phyloP scores from a whole-genome alignment of 176 grass and related monocot species.

The Carex scoparia region DNA sequence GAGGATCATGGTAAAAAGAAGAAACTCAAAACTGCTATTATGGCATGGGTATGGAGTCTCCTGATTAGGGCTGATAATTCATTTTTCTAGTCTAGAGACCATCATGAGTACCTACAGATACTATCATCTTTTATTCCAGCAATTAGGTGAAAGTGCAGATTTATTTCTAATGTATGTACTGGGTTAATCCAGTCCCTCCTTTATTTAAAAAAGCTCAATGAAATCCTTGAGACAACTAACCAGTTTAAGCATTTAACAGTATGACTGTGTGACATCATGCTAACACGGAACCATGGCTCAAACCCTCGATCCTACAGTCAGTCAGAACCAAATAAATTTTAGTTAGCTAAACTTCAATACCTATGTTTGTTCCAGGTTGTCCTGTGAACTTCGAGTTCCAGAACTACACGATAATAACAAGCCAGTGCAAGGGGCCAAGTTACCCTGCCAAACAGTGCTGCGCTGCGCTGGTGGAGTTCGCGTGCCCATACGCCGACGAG shows the following conservation, averaged over 20 bases:
- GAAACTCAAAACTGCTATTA: neutral
- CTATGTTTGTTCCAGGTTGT: slow-evolving; percentile 39
- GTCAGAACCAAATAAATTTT: neutral
- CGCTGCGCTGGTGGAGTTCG: slow-evolving; percentile 49
- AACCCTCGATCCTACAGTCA: neutral
- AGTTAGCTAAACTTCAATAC: neutral
- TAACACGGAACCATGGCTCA: neutral
- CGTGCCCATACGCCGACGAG: slow-evolving; percentile 45
- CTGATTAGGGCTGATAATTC: neutral
- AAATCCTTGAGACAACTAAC: neutral
- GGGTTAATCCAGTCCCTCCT: neutral
- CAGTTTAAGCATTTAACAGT: neutral
- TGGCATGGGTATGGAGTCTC: neutral
- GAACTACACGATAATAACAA: slow-evolving; percentile 71
- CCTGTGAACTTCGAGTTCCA: slow-evolving; percentile 55
- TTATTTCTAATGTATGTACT: neutral
- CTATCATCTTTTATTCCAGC: neutral
- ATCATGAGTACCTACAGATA: neutral
- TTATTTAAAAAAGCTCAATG: neutral
- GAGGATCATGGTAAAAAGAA: neutral
- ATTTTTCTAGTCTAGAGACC: neutral
- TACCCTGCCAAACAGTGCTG: slow-evolving; percentile 50
- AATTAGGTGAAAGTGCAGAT: neutral
- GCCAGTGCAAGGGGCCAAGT: slow-evolving; percentile 60
- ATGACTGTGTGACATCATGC: neutral